Percentiles rank a stretch among this genome's conserved stretches.
Conservation (phyloP, 768 basidiomycete genomes). For the Amanita rimosa region DNA sequence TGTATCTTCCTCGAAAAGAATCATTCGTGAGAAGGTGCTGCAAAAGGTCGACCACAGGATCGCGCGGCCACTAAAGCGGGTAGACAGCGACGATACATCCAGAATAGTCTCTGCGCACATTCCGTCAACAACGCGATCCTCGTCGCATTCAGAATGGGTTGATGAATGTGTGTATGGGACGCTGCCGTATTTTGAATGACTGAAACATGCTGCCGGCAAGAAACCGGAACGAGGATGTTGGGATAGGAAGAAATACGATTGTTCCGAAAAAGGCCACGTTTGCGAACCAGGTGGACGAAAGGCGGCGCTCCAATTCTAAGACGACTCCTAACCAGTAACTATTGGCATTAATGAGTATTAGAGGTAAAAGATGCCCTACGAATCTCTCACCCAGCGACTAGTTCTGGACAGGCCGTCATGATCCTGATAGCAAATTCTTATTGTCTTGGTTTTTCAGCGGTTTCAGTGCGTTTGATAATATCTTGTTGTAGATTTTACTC, state of each 20-base stretch:
- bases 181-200: constrained; percentile 39
- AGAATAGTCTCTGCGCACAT: constrained; percentile 67
- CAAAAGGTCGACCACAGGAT: constrained; percentile 40
- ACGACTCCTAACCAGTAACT: constrained; percentile 66
- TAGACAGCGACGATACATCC: constrained; percentile 74
- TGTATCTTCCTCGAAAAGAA: constrained; percentile 71
- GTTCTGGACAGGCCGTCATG: constrained; percentile 71
- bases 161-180: constrained; percentile 2
- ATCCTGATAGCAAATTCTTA: constrained; percentile 80
- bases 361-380: neutral
- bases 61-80: constrained; percentile 59
- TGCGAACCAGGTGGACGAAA: constrained; percentile 85
- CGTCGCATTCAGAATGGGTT: constrained; percentile 16
- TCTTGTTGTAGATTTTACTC: constrained; percentile 66
- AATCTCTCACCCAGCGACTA: constrained; percentile 53
- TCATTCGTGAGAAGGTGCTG: constrained; percentile 52
- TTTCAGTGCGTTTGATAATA: constrained; percentile 65
- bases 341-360: constrained; percentile 7
- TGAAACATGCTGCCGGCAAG: constrained; percentile 61
- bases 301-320: constrained; percentile 72
- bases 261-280: constrained; percentile 77
- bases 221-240: constrained; percentile 56
- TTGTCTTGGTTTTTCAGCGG: constrained; percentile 66
- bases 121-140: constrained; percentile 63
- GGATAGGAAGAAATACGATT: constrained; percentile 69